Percentiles rank a stretch among this genome's conserved stretches.
phyloP scores from a whole-genome alignment of 176 grass and related monocot species.

The Puya raimondii region DNA sequence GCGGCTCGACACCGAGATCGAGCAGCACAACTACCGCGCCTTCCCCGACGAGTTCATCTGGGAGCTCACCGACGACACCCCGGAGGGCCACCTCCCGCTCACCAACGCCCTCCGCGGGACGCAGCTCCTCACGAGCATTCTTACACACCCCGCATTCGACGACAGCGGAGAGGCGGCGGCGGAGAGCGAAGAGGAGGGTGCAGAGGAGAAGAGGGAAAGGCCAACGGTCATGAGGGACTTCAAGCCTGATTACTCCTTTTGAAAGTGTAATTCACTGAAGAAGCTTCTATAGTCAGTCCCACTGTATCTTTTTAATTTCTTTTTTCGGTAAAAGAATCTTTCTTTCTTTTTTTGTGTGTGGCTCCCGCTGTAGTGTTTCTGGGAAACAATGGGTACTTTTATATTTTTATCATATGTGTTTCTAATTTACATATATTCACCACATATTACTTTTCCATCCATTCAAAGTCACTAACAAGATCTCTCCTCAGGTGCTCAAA shows the following conservation, averaged over 20 bases:
- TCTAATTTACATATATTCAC: no score
- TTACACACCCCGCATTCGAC: conserved; percentile 71
- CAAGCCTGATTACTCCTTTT: conserved; percentile 90
- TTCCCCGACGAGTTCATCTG: conserved; percentile 86
- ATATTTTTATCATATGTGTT: no score
- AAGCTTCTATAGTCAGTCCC: no score
- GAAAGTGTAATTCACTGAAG: conserved; percentile 6
- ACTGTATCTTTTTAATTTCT: no score
- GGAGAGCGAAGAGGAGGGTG: conserved; percentile 23
- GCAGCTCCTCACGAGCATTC: conserved; percentile 59
- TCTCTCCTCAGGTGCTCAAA: no score
- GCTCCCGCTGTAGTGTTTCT: no score
- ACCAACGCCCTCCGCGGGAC: conserved; percentile 93
- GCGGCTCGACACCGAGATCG: conserved; percentile 84
- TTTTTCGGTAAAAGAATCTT: no score
- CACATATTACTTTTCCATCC: no score
- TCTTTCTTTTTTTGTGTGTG: no score
- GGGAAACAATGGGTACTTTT: no score
- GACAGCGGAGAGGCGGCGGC: conserved; percentile 14
- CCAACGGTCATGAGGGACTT: conserved; percentile 40
- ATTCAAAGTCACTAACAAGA: no score
- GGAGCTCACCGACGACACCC: conserved; percentile 73
- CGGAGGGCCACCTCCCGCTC: conserved; percentile 81
- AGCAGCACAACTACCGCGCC: conserved; percentile 78
- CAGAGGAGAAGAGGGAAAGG: conserved; percentile 30